phyloP scores from a whole-genome alignment of 306 rosid species.

The Boehmeria nivea region DNA sequence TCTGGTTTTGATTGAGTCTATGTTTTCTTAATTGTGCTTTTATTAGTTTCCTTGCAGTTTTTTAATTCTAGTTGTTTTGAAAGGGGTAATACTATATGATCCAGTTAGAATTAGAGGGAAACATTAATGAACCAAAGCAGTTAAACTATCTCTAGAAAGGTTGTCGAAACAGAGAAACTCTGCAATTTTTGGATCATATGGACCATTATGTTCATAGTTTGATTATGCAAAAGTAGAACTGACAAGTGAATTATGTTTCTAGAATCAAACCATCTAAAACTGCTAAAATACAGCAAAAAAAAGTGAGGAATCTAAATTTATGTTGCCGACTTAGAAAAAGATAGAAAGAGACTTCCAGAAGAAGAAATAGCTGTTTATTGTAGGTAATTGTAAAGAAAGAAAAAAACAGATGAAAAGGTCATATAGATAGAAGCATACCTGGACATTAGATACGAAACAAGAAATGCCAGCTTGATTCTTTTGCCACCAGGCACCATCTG shows the following conservation, averaged over 20 bases:
- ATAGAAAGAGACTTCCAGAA: background rate
- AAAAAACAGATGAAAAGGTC: slow-evolving; percentile 1
- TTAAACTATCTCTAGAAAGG: no score
- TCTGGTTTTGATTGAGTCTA: no score
- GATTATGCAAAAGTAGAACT: background rate
- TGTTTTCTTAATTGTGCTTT: no score
- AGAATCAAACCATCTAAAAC: background rate
- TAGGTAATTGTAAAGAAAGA: background rate
- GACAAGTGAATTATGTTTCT: background rate
- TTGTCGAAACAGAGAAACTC: background rate
- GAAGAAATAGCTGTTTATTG: background rate
- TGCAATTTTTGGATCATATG: background rate
- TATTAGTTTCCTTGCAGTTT: no score
- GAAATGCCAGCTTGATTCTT: slow-evolving; percentile 25
- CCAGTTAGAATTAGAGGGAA: background rate
- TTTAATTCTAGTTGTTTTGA: no score
- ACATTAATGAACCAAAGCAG: no score
- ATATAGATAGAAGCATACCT: background rate
- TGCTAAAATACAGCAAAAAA: background rate
- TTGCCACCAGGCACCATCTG: slow-evolving; percentile 11
- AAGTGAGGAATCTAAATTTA: background rate
- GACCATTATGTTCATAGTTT: background rate
- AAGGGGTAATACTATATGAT: no score
- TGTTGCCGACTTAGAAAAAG: background rate
- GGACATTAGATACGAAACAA: slow-evolving; percentile 22